A percentile compares a stretch with the other conserved stretches of the same genome.
These are phyloP conservation scores for Strobilomyces dryophilus DNA, from an alignment of 768 basidiomycete genomes.

Conservation along the genomic window DNA sequence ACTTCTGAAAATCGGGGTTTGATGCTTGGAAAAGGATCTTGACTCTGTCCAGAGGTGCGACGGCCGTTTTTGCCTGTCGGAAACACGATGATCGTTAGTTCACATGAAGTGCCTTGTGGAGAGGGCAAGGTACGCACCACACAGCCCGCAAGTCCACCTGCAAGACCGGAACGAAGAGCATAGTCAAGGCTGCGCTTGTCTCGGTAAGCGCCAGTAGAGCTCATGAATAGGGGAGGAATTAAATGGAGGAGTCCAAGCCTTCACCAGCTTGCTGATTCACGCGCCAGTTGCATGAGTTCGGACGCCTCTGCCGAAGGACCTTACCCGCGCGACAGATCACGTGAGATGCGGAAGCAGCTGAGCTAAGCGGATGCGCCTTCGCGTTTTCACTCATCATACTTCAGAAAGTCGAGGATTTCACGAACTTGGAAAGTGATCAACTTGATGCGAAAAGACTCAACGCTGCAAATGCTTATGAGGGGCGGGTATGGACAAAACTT, in stretches of 20 bases:
- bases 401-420: no score
- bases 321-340: constrained; percentile 15
- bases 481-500: no score
- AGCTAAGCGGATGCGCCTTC: no score
- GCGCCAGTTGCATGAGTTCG: background rate
- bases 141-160: constrained; percentile 92
- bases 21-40: constrained; percentile 99
- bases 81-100: constrained; percentile 5
- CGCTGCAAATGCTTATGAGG: no score
- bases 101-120: constrained; percentile 4
- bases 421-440: no score
- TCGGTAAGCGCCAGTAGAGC: constrained; percentile 33
- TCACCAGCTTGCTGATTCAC: background rate
- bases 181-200: constrained; percentile 56
- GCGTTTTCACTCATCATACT: no score
- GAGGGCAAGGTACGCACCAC: constrained; percentile 54
- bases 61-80: constrained; percentile 83
- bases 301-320: constrained; percentile 8
- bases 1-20: constrained; percentile 91
- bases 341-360: background rate
- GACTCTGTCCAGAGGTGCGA: constrained; percentile 94
- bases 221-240: constrained; percentile 25
- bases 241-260: background rate
- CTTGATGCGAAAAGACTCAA: no score
- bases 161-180: constrained; percentile 79